Conservation (phyloP, 2,329 filamentous ascomycete species). For the Aspergillus sclerotialis region DNA sequence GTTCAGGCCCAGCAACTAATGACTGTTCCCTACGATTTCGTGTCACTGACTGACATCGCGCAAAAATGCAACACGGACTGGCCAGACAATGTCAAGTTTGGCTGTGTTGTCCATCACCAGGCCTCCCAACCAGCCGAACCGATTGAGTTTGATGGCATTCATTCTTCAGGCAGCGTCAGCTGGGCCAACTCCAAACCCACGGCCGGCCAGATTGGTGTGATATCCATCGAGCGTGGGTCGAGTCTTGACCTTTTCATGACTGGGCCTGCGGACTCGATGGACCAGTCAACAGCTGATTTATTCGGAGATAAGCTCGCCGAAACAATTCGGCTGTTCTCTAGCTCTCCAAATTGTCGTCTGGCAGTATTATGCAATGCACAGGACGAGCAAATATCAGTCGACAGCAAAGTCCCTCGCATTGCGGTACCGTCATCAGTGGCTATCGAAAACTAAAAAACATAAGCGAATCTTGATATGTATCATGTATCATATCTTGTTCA, state of each 20-base stretch:
- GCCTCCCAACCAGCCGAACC: neutral
- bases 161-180: neutral
- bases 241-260: neutral
- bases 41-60: conserved; percentile 4
- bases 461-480: no score
- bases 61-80: conserved; percentile 5
- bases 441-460: no score
- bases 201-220: conserved; percentile 1
- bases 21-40: conserved; percentile 3
- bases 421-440: no score
- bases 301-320: neutral
- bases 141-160: neutral
- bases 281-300: neutral
- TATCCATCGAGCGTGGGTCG: conserved; percentile 2
- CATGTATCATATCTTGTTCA: no score
- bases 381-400: no score
- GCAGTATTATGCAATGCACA: no score
- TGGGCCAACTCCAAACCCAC: conserved; percentile 1
- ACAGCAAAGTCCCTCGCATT: no score
- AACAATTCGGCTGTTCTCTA: neutral
- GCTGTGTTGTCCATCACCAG: conserved; percentile 7
- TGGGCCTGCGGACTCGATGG: neutral
- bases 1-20: conserved; percentile 8
- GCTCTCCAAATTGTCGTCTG: no score
- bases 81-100: conserved; percentile 1